Conservation (phyloP, 257 asterid species). For the Pogostemon cablin region DNA sequence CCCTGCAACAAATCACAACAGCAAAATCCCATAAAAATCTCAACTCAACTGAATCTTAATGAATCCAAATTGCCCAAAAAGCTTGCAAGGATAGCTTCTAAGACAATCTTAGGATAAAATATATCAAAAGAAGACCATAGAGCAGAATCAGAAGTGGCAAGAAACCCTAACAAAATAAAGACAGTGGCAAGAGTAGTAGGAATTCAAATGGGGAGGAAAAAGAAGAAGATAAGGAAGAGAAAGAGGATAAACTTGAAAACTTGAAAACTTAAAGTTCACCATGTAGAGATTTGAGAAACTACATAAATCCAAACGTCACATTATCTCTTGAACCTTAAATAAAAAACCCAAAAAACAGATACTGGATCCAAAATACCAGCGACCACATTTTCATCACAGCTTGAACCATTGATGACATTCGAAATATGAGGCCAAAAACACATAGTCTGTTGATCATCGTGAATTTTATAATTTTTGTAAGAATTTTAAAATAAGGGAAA, state of each 20-base stretch:
- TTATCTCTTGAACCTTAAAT: too few relatives aligned
- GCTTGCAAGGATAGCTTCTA: constrained; percentile 15
- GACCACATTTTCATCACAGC: too few relatives aligned
- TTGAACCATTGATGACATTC: too few relatives aligned
- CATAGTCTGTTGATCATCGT: too few relatives aligned
- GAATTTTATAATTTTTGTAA: too few relatives aligned
- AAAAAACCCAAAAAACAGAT: too few relatives aligned
- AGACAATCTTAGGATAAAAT: constrained; percentile 5
- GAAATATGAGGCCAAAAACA: too few relatives aligned
- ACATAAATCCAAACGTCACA: too few relatives aligned
- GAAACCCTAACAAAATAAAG: constrained; percentile 16
- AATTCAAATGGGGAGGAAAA: constrained; percentile 20
- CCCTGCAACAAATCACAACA: background rate
- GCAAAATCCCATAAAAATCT: constrained; percentile 1
- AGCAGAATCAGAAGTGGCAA: background rate
- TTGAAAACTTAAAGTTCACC: too few relatives aligned
- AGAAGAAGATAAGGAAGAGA: constrained; percentile 13
- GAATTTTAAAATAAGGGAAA: too few relatives aligned
- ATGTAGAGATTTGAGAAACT: too few relatives aligned
- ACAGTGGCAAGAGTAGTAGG: background rate
- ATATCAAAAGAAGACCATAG: constrained; percentile 7
- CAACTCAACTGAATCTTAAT: constrained; percentile 14
- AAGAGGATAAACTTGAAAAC: constrained; percentile 33
- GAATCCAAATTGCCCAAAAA: constrained; percentile 18
- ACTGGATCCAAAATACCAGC: too few relatives aligned